phyloP scores from a whole-genome alignment of 2,329 filamentous ascomycete species.

The Trichoderma guizhouense region DNA sequence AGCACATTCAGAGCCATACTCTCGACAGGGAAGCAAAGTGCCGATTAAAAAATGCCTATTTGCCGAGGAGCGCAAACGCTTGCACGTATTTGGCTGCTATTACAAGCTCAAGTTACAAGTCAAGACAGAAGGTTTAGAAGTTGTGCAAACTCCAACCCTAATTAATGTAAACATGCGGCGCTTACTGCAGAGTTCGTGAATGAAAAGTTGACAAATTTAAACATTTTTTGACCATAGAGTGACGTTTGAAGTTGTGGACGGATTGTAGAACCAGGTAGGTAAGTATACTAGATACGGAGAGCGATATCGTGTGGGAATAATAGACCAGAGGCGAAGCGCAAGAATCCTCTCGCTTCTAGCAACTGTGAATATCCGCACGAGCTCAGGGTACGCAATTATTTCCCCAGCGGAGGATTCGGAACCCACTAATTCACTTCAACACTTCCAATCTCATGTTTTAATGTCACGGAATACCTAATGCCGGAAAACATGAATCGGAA shows the following conservation, averaged over 20 bases:
- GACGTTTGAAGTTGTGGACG: not conserved
- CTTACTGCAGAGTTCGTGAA: not conserved
- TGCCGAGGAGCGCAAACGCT: not conserved
- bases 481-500: not conserved
- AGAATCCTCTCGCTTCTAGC: not conserved
- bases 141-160: not conserved
- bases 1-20: not conserved
- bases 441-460: not conserved
- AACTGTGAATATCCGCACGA: not conserved
- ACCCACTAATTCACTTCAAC: not conserved
- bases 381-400: not conserved
- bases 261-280: not conserved
- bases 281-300: not conserved
- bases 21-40: not conserved
- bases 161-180: not conserved
- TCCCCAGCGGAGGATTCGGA: not conserved
- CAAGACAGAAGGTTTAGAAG: too few relatives aligned
- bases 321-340: not conserved
- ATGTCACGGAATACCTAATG: not conserved
- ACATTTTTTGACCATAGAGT: not conserved
- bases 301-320: not conserved
- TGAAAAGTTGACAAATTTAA: not conserved
- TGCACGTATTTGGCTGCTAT: not conserved
- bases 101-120: not conserved
- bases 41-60: not conserved